Conservation (phyloP, 2,329 filamentous ascomycete species). For the Alternaria gaisen region DNA sequence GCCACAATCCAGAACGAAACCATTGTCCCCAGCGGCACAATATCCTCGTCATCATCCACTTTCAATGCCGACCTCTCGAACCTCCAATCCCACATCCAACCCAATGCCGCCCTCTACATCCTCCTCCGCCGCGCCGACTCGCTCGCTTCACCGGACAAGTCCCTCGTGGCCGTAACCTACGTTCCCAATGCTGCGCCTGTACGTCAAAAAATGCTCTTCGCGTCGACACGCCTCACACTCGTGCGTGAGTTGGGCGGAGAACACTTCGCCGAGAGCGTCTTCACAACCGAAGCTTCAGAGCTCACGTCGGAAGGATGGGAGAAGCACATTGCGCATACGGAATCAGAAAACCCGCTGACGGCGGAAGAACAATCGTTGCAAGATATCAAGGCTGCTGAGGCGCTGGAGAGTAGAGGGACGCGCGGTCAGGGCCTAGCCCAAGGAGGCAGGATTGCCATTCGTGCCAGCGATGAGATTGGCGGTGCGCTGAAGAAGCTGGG, state of each 20-base stretch:
- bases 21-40: conserved; percentile 68
- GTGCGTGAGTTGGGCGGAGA: conserved; percentile 80
- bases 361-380: conserved; percentile 77
- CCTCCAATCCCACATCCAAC: conserved; percentile 70
- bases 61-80: conserved; percentile 72
- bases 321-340: conserved; percentile 74
- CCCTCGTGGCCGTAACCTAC: conserved; percentile 75
- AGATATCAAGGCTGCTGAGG: conserved; percentile 78
- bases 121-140: conserved; percentile 73
- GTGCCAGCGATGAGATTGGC: conserved; percentile 69
- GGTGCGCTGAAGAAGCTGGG: conserved; percentile 69
- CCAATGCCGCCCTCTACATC: conserved; percentile 75
- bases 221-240: conserved; percentile 77
- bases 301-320: conserved; percentile 74
- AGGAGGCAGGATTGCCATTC: conserved; percentile 57
- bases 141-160: conserved; percentile 49
- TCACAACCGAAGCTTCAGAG: conserved; percentile 74
- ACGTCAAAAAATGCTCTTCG: conserved; percentile 87
- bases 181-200: conserved; percentile 81
- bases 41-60: conserved; percentile 60
- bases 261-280: conserved; percentile 79
- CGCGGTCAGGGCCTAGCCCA: conserved; percentile 56
- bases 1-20: conserved; percentile 73
- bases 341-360: conserved; percentile 72
- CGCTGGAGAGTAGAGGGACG: conserved; percentile 75